Conservation (phyloP, 306 rosid genomes). For the Purshia tridentata region DNA sequence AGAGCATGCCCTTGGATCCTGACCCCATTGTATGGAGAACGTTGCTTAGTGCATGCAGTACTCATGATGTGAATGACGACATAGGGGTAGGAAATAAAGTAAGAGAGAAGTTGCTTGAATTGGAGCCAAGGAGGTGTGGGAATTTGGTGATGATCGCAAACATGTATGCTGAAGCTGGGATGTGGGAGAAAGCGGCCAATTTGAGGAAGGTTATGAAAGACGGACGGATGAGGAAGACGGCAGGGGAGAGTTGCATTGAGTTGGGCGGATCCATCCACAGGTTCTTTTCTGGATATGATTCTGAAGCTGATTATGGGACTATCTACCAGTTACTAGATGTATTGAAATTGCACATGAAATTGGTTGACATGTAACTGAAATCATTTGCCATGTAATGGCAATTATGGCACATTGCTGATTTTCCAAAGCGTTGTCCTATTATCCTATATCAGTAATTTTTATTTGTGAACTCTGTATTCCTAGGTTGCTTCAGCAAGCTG, state of each 20-base stretch:
- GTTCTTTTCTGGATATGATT: constrained; percentile 69
- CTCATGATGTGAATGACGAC: constrained; percentile 43
- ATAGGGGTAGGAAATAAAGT: constrained; percentile 56
- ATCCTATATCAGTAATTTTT: not conserved
- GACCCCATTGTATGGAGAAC: constrained; percentile 80
- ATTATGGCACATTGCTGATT: not conserved
- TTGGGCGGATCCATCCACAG: constrained; percentile 57
- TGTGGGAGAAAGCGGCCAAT: constrained; percentile 81
- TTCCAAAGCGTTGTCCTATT: not conserved
- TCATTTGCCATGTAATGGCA: constrained; percentile 15
- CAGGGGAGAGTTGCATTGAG: constrained; percentile 81
- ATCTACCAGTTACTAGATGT: constrained; percentile 56
- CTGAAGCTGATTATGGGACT: constrained; percentile 28
- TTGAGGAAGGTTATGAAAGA: constrained; percentile 67
- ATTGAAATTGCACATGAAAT: constrained; percentile 69
- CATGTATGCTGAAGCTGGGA: constrained; percentile 74
- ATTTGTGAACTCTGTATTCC: not conserved
- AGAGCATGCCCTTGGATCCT: constrained; percentile 62
- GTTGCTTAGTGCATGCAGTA: constrained; percentile 68
- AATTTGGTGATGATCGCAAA: constrained; percentile 81
- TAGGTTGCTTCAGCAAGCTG: not conserved
- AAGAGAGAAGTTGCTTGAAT: constrained; percentile 56
- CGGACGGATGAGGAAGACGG: constrained; percentile 67
- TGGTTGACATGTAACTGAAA: constrained; percentile 30
- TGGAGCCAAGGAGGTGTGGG: constrained; percentile 82